phyloP scores from a whole-genome alignment of 1,139 yeast genomes.

The Suhomyces maxii region DNA sequence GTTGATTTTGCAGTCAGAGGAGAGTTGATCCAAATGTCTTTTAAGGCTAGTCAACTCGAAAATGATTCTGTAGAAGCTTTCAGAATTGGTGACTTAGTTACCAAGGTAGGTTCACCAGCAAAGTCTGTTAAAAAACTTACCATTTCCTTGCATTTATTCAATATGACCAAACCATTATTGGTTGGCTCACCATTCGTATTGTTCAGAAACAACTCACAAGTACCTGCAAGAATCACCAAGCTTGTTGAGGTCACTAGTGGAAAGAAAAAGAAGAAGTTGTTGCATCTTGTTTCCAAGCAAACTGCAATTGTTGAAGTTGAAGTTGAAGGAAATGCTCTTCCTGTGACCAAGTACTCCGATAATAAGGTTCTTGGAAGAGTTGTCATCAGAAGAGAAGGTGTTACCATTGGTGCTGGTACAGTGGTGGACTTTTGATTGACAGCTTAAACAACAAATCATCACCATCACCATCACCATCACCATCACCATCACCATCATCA shows the following conservation, averaged over 20 bases:
- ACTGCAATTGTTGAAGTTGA: slow-evolving; percentile 71
- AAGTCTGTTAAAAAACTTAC: slow-evolving; percentile 51
- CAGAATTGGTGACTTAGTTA: slow-evolving; percentile 69
- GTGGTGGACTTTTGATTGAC: slow-evolving; percentile 26
- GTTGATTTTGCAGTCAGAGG: slow-evolving; percentile 61
- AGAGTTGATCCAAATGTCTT: slow-evolving; percentile 62
- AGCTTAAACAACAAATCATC: not conserved
- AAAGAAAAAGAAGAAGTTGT: slow-evolving; percentile 55
- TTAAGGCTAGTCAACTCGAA: slow-evolving; percentile 46
- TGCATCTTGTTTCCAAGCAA: slow-evolving; percentile 73
- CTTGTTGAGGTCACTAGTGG: slow-evolving; percentile 51
- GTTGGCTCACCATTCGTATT: slow-evolving; percentile 82
- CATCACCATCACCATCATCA: not conserved
- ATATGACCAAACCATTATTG: slow-evolving; percentile 69
- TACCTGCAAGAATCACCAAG: slow-evolving; percentile 67
- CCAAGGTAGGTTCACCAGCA: slow-evolving; percentile 49
- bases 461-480: not conserved
- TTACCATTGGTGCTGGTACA: slow-evolving; percentile 85
- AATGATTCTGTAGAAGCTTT: slow-evolving; percentile 53
- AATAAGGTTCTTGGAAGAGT: slow-evolving; percentile 74
- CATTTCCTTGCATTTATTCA: slow-evolving; percentile 65
- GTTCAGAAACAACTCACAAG: slow-evolving; percentile 78
- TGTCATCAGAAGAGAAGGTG: slow-evolving; percentile 82
- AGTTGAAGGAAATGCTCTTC: slow-evolving; percentile 56
- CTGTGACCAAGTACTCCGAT: slow-evolving; percentile 59